A percentile compares a stretch with the other conserved stretches of the same genome.
phyloP scores from a whole-genome alignment of 352 stramenopile species.

The Phytophthora melonis region DNA sequence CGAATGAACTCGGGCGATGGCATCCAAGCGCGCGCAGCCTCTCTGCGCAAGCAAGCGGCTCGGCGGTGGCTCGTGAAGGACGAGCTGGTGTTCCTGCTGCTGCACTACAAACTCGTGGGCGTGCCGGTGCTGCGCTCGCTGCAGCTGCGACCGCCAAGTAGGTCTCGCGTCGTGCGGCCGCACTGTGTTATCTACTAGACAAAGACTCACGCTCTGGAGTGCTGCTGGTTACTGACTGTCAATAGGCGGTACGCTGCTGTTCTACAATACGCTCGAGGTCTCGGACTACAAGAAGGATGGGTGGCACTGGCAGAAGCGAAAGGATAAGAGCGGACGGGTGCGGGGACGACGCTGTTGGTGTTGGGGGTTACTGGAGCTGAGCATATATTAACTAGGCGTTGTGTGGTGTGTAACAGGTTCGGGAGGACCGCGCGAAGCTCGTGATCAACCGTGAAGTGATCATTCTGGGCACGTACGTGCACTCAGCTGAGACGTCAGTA shows the following conservation, averaged over 20 bases:
- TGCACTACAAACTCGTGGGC: slow-evolving; percentile 54
- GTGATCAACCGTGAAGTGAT: slow-evolving; percentile 87
- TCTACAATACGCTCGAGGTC: slow-evolving; percentile 72
- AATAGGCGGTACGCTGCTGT: slow-evolving; percentile 72
- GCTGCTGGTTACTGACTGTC: background rate
- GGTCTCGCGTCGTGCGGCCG: slow-evolving; percentile 18
- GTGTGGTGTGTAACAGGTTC: slow-evolving; percentile 44
- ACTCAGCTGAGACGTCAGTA: slow-evolving; percentile 78
- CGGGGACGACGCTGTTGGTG: background rate
- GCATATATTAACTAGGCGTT: background rate
- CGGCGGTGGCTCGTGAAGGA: slow-evolving; percentile 87
- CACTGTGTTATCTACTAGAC: background rate
- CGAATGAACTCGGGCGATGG: slow-evolving; percentile 38
- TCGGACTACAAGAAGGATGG: slow-evolving; percentile 89
- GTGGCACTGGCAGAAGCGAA: slow-evolving; percentile 89
- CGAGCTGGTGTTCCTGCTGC: slow-evolving; percentile 79
- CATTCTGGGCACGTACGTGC: slow-evolving; percentile 85
- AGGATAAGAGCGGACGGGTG: slow-evolving; percentile 81
- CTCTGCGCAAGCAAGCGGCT: slow-evolving; percentile 55
- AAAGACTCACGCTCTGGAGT: background rate
- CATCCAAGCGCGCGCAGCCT: slow-evolving; percentile 44
- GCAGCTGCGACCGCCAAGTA: slow-evolving; percentile 69
- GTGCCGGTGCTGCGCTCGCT: slow-evolving; percentile 55
- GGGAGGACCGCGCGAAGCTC: slow-evolving; percentile 87
- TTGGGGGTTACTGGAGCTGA: background rate